Conservation (phyloP, 75 land plant species). For the Pseudotsuga menziesii region DNA sequence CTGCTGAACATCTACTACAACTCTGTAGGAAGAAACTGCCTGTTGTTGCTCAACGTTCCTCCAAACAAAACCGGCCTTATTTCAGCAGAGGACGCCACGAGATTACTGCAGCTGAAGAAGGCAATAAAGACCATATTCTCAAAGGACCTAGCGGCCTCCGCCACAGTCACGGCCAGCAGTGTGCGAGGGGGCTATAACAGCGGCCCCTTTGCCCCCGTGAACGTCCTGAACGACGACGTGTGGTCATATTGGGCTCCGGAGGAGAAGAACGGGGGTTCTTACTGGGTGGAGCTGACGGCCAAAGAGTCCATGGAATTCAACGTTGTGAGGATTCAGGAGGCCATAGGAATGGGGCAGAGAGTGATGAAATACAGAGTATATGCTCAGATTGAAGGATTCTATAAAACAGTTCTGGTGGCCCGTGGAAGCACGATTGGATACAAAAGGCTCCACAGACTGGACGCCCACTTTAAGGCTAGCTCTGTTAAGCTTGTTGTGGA, state of each 20-base stretch:
- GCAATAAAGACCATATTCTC: constrained; percentile 66
- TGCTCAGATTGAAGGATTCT: constrained; percentile 17
- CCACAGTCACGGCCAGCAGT: constrained; percentile 61
- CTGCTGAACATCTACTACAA: constrained; percentile 79
- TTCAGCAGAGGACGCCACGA: constrained; percentile 39
- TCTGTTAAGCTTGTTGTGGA: constrained; percentile 26
- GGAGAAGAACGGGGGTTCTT: constrained; percentile 13
- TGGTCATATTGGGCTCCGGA: constrained; percentile 81
- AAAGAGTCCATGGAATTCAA: constrained; percentile 47
- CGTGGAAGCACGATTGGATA: constrained; percentile 79
- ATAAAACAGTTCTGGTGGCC: constrained; percentile 29
- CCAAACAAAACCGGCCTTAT: constrained; percentile 83
- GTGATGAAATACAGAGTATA: constrained; percentile 50
- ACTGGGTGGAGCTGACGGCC: constrained; percentile 46
- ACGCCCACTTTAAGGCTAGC: constrained; percentile 17
- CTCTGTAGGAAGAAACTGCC: constrained; percentile 90
- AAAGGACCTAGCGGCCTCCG: constrained; percentile 38
- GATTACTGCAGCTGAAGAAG: constrained; percentile 40
- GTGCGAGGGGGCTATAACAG: constrained; percentile 41
- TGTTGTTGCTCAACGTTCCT: constrained; percentile 82
- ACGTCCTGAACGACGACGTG: constrained; percentile 54
- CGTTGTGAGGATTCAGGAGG: constrained; percentile 79
- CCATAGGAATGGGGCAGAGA: constrained; percentile 82
- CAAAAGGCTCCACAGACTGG: constrained; percentile 73
- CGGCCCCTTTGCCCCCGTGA: constrained; percentile 35